Evolutionary conservation across 2,329 filamentous ascomycete genomes (phyloP).

Genomic region (Botrytis galanthina): DNA sequence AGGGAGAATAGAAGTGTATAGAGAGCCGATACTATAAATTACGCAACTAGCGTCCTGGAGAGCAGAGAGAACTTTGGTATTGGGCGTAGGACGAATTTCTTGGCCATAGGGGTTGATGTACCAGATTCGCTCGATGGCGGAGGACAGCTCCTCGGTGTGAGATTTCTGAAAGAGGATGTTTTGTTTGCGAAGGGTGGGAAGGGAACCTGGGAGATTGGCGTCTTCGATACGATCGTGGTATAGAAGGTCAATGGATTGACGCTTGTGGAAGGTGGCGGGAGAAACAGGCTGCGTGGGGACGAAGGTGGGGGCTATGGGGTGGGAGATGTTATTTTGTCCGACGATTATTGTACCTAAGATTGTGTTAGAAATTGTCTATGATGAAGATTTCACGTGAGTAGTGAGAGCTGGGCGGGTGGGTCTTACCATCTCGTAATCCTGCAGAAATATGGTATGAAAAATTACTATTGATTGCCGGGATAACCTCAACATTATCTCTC

Average conservation of each 20-base stretch:
- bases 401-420: too few species aligned
- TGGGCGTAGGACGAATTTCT: slow-evolving; percentile 82
- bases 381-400: not conserved
- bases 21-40: slow-evolving; percentile 88
- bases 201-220: slow-evolving; percentile 75
- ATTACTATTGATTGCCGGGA: slow-evolving; percentile 91
- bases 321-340: slow-evolving; percentile 90
- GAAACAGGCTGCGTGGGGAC: slow-evolving; percentile 23
- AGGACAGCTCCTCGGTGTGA: slow-evolving; percentile 70
- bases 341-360: slow-evolving; percentile 53
- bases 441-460: slow-evolving; percentile 94
- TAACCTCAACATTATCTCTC: slow-evolving; percentile 69
- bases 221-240: slow-evolving; percentile 70
- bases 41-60: slow-evolving; percentile 64
- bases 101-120: slow-evolving; percentile 99
- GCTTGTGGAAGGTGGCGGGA: slow-evolving; percentile 23
- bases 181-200: slow-evolving; percentile 75
- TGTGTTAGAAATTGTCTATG: not conserved
- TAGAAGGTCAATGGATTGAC: slow-evolving; percentile 44
- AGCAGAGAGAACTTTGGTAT: slow-evolving; percentile 73
- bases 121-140: slow-evolving; percentile 80
- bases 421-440: slow-evolving; percentile 68
- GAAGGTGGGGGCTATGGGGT: slow-evolving; percentile 51
- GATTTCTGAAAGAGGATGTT: slow-evolving; percentile 81
- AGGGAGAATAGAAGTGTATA: slow-evolving; percentile 87